A percentile compares a stretch with the other conserved stretches of the same genome.
Evolutionary conservation across 768 basidiomycete species (phyloP).

Genomic region (Podaxis sp.): DNA sequence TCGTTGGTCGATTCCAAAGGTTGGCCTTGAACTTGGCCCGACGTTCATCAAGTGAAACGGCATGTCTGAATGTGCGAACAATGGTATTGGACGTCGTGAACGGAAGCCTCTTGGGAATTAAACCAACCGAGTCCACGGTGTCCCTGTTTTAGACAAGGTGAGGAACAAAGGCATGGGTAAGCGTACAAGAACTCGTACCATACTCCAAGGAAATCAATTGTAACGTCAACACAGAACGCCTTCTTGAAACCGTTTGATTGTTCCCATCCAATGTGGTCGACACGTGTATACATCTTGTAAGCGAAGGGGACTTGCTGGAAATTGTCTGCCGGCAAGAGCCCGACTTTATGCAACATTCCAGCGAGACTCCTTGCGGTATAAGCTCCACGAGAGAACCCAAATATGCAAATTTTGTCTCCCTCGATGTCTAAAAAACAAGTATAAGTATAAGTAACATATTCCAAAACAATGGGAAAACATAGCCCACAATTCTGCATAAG

Average conservation of each 20-base stretch:
- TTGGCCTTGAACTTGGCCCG: constrained; percentile 61
- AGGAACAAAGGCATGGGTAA: background rate
- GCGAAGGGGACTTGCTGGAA: constrained; percentile 62
- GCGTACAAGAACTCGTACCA: constrained; percentile 34
- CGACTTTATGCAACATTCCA: constrained; percentile 55
- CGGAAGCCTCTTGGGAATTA: constrained; percentile 52
- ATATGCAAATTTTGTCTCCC: constrained; percentile 63
- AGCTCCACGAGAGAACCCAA: constrained; percentile 68
- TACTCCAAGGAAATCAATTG: constrained; percentile 60
- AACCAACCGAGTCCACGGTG: constrained; percentile 64
- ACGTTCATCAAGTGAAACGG: constrained; percentile 62
- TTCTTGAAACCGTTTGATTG: constrained; percentile 56
- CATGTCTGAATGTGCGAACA: constrained; percentile 62
- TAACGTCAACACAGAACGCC: constrained; percentile 51
- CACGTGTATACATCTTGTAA: constrained; percentile 58
- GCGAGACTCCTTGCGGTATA: constrained; percentile 51
- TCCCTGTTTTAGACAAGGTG: constrained; percentile 44
- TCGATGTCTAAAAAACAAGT: constrained; percentile 32
- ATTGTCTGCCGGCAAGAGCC: constrained; percentile 46
- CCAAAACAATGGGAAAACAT: background rate
- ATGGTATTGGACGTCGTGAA: constrained; percentile 57
- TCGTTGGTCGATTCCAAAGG: constrained; percentile 43
- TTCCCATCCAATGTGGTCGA: constrained; percentile 47
- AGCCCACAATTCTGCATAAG: constrained; percentile 51
- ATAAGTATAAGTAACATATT: background rate